A percentile compares a stretch with the other conserved stretches of the same genome.
These are phyloP conservation scores for Phaeoacremonium minimum DNA, from an alignment of 2,329 filamentous ascomycete species.

Conservation along the genomic window DNA sequence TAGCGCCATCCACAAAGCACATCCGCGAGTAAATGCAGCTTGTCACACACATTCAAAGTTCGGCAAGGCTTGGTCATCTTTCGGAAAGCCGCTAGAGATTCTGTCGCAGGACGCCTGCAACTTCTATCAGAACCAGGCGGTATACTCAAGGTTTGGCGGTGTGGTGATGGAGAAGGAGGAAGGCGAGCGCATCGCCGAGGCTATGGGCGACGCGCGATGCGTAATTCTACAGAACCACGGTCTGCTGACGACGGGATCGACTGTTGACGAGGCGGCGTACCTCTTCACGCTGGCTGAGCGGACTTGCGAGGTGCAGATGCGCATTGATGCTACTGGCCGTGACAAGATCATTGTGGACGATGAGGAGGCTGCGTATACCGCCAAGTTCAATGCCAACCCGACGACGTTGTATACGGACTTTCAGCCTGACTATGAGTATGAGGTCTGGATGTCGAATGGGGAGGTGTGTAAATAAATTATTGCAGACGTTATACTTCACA, in stretches of 20 bases:
- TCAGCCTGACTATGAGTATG: slow-evolving; percentile 1
- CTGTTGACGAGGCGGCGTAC: slow-evolving; percentile 65
- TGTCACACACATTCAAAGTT: slow-evolving; percentile 52
- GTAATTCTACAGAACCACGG: slow-evolving; percentile 63
- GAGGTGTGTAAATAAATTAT: slow-evolving; percentile 11
- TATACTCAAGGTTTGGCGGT: slow-evolving; percentile 58
- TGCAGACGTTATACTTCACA: too few relatives aligned
- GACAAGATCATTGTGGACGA: background rate
- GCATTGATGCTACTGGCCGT: background rate
- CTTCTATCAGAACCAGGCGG: slow-evolving; percentile 49
- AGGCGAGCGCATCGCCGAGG: slow-evolving; percentile 50
- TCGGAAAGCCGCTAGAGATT: slow-evolving; percentile 51
- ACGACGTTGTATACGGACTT: background rate
- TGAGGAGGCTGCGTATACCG: background rate
- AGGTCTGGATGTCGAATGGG: slow-evolving; percentile 22
- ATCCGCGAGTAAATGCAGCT: slow-evolving; percentile 50
- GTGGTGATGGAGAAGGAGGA: slow-evolving; percentile 60
- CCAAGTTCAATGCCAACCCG: background rate
- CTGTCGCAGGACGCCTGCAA: slow-evolving; percentile 50
- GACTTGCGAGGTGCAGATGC: slow-evolving; percentile 2
- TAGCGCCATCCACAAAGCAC: slow-evolving; percentile 48
- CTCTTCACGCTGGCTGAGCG: slow-evolving; percentile 41
- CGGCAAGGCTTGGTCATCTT: slow-evolving; percentile 54
- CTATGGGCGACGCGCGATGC: slow-evolving; percentile 50
- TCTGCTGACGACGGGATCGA: slow-evolving; percentile 56